Evolutionary conservation across 2,329 filamentous ascomycete species (phyloP).

Genomic region (Pseudogymnoascus sp.): DNA sequence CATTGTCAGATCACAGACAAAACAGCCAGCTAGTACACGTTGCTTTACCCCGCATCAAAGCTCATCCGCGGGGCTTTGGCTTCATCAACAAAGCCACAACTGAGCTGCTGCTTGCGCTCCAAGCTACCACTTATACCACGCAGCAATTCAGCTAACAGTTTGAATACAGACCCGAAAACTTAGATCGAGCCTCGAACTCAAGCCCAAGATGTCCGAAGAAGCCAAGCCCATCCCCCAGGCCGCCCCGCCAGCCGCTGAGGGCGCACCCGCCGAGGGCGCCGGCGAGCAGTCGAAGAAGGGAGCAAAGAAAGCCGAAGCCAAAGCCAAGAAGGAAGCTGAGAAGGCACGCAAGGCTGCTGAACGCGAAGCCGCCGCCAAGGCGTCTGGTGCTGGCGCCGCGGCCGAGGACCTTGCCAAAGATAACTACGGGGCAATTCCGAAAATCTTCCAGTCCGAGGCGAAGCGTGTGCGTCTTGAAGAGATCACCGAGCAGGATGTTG

Average conservation of each 20-base stretch:
- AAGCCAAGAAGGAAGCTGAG: neutral
- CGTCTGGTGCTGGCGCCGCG: constrained; percentile 56
- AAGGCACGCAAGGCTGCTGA: constrained; percentile 54
- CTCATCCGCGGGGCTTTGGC: neutral
- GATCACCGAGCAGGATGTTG: constrained; percentile 58
- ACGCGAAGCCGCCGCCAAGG: constrained; percentile 64
- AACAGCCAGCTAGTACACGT: neutral
- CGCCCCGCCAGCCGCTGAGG: constrained; percentile 9
- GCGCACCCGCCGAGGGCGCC: constrained; percentile 9
- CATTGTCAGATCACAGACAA: neutral
- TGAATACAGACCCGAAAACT: neutral
- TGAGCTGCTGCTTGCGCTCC: neutral
- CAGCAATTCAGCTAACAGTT: neutral
- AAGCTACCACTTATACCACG: neutral
- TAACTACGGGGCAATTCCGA: constrained; percentile 51
- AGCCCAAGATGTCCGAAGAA: neutral
- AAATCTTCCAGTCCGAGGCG: constrained; percentile 45
- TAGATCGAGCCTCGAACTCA: neutral
- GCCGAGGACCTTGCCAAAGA: constrained; percentile 42
- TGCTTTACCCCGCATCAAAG: neutral
- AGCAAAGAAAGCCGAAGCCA: constrained; percentile 33
- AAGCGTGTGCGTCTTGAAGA: constrained; percentile 53
- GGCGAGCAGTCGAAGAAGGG: constrained; percentile 39
- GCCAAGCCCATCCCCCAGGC: neutral
- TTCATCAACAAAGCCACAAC: too few species aligned